phyloP scores from a whole-genome alignment of 2,329 filamentous ascomycete genomes.

The Rhynchosporium graminicola region DNA sequence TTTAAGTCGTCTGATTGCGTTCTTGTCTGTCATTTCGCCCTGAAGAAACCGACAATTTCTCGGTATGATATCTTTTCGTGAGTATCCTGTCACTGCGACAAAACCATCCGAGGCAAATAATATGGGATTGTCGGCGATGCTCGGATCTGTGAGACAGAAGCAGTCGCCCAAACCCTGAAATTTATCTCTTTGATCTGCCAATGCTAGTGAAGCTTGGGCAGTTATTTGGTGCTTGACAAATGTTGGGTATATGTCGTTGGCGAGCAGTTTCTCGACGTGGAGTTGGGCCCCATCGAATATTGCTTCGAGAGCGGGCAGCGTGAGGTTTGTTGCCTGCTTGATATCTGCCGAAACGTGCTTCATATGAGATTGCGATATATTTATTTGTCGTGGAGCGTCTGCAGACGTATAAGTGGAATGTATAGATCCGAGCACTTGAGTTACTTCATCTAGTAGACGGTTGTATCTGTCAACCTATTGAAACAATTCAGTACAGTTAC shows the following conservation, averaged over 20 bases:
- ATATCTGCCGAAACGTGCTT: constrained; percentile 30
- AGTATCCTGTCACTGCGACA: constrained; percentile 52
- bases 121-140: constrained; percentile 52
- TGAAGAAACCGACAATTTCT: constrained; percentile 54
- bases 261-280: constrained; percentile 48
- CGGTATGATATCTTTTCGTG: constrained; percentile 49
- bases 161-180: constrained; percentile 59
- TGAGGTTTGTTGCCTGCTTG: constrained; percentile 32
- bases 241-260: constrained; percentile 50
- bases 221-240: constrained; percentile 56
- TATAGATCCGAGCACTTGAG: constrained; percentile 48
- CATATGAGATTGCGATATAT: constrained; percentile 28
- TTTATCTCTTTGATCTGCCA: constrained; percentile 45
- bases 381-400: constrained; percentile 38
- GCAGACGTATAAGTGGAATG: constrained; percentile 46
- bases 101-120: constrained; percentile 53
- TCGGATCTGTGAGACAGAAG: constrained; percentile 58
- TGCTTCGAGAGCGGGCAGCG: constrained; percentile 36
- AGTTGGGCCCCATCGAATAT: constrained; percentile 45
- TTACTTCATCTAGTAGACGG: constrained; percentile 47
- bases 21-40: constrained; percentile 48
- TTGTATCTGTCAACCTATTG: constrained; percentile 48
- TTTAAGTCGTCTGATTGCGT: constrained; percentile 46
- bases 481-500: neutral
- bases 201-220: constrained; percentile 47